Evolutionary conservation across 441 rosid genomes (phyloP).

Genomic region (Pelargonium australe): DNA sequence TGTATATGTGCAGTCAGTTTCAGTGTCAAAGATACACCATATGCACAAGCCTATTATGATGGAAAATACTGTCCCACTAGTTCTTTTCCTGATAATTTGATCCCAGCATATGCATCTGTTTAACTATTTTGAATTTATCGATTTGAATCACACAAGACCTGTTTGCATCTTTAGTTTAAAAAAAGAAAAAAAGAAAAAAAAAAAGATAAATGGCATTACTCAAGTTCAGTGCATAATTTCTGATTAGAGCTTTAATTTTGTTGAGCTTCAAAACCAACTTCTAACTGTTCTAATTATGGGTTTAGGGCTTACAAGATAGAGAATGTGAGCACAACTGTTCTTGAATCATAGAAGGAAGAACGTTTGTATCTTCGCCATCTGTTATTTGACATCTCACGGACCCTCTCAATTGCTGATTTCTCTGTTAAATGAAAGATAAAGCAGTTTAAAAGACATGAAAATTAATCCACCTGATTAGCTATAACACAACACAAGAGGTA

Average conservation of each 20-base stretch:
- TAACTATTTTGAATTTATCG: too few species aligned
- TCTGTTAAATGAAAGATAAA: conserved; percentile 32
- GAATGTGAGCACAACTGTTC: conserved; percentile 75
- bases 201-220: too few species aligned
- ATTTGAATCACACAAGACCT: neutral
- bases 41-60: neutral
- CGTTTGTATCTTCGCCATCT: conserved; percentile 90
- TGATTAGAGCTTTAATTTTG: neutral
- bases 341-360: conserved; percentile 72
- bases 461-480: too few species aligned
- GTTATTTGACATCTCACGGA: conserved; percentile 62
- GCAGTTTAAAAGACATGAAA: neutral
- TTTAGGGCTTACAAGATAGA: conserved; percentile 67
- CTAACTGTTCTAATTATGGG: conserved; percentile 14
- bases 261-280: neutral
- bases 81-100: too few species aligned
- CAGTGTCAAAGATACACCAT: neutral
- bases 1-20: neutral
- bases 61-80: neutral
- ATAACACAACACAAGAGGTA: too few species aligned
- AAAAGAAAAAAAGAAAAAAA: too few species aligned
- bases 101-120: too few species aligned
- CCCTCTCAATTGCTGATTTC: conserved; percentile 50
- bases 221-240: too few species aligned
- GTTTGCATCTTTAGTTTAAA: too few species aligned